These are phyloP conservation scores for Stagonosporopsis rhizophila DNA, from an alignment of 2,329 filamentous ascomycete species.

Conservation along the genomic window DNA sequence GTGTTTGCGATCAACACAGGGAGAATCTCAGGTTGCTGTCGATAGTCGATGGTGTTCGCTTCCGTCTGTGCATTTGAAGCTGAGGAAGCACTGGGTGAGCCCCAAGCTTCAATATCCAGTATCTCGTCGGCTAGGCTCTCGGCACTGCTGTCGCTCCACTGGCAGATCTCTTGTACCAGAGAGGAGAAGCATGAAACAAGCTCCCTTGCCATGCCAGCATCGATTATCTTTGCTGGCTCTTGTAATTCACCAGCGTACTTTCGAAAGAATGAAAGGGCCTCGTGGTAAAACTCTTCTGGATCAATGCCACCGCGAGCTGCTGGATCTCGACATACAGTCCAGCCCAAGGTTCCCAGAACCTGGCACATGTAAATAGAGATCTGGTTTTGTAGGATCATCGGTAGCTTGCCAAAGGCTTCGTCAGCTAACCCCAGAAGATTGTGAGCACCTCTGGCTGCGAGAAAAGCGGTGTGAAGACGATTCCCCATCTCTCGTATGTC, in stretches of 20 bases:
- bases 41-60: slow-evolving; percentile 23
- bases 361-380: slow-evolving; percentile 29
- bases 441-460: slow-evolving; percentile 34
- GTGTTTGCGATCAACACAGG: slow-evolving; percentile 63
- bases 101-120: slow-evolving; percentile 32
- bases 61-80: slow-evolving; percentile 10
- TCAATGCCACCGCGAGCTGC: slow-evolving; percentile 18
- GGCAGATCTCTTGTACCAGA: slow-evolving; percentile 36
- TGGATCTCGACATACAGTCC: slow-evolving; percentile 26
- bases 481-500: slow-evolving; percentile 30
- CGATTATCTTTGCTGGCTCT: slow-evolving; percentile 35
- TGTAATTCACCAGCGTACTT: slow-evolving; percentile 40
- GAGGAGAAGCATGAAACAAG: slow-evolving; percentile 30
- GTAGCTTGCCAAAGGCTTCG: slow-evolving; percentile 30
- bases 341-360: slow-evolving; percentile 33
- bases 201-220: slow-evolving; percentile 36
- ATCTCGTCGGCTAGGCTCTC: slow-evolving; percentile 34
- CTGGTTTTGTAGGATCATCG: slow-evolving; percentile 20
- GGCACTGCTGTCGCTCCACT: slow-evolving; percentile 36
- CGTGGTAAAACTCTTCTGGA: slow-evolving; percentile 29
- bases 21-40: slow-evolving; percentile 44
- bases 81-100: slow-evolving; percentile 31
- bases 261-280: slow-evolving; percentile 35
- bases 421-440: slow-evolving; percentile 35
- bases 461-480: slow-evolving; percentile 33